Base-by-base conservation (phyloP, 495 filamentous ascomycete genomes). In the Sporormia fimetaria region DNA sequence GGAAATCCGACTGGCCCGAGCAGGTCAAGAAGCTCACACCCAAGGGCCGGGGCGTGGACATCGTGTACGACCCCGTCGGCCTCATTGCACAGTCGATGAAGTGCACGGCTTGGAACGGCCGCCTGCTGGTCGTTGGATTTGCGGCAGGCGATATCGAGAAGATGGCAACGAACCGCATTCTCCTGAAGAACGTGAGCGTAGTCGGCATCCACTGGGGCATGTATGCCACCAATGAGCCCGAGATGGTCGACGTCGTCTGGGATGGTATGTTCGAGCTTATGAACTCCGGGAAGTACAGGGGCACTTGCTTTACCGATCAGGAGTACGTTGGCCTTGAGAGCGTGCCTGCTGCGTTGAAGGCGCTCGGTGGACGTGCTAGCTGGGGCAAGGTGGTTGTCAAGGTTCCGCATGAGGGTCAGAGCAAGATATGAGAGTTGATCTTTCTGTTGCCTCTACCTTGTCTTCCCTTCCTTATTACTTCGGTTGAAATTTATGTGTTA, bases 321-420 rank as follows among this genome's bases (percentile, higher is more conserved):
- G 76, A 76, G 46, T 94, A 83, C 61, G 72, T 81, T 20, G 87
- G 88, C 0, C 60, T 96, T 41, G 84, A 93, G 57, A 75, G 69
- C 41, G 73, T 96, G 14, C 76, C 80, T 0, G 71, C 71, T 39
- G 88, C 88, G 0, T 61, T 96, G 54, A 65, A 78, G 56, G 78
- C 79, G 11, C 64, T 96, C 26, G 87, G 83, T 0, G 70, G 71
- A 11, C 66, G 88, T 31, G 84, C 80, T 51, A 94, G 84, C 0
- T 96, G 88, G 88, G 88, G 88, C 0, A 96, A 96, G 71, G 88
- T 95, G 1, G 84, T 96, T 1, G 81, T 95, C 2, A 81, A 82
- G 61, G 69, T 96, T 18, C 75, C 80, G n/a, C 80, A 87, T 25
- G 51, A 54, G 0, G 51, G 51, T 2, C 36, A 45, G 26, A 49